Evolutionary conservation across 352 stramenopile genomes (phyloP).

Genomic region (Pythium folliculosum): DNA sequence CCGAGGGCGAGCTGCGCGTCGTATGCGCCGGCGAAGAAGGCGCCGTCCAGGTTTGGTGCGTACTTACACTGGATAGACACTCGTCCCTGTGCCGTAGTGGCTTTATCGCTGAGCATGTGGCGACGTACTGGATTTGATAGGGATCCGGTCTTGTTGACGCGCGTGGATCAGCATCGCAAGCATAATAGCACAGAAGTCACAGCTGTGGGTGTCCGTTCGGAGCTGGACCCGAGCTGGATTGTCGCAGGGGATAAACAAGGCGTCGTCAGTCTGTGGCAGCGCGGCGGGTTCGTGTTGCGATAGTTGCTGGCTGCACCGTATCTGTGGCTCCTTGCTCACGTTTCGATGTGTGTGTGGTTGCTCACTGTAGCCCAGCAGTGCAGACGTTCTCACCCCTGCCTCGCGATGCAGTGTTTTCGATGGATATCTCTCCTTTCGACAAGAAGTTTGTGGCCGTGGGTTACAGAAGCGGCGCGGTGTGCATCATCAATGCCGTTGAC

Average conservation of each 20-base stretch:
- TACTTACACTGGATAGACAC: neutral
- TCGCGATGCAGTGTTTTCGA: slow-evolving; percentile 54
- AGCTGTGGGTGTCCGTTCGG: slow-evolving; percentile 36
- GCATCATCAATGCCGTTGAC: slow-evolving; percentile 47
- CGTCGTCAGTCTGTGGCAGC: slow-evolving; percentile 55
- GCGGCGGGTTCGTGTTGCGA: slow-evolving; percentile 52
- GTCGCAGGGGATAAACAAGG: slow-evolving; percentile 67
- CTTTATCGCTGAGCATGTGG: neutral
- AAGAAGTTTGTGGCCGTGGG: slow-evolving; percentile 63
- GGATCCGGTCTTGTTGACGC: slow-evolving; percentile 44
- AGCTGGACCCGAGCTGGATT: slow-evolving; percentile 45
- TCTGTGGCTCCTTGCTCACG: neutral
- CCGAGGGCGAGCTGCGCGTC: slow-evolving; percentile 36
- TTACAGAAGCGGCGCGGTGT: slow-evolving; percentile 68
- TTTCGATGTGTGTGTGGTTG: neutral
- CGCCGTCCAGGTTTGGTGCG: slow-evolving; percentile 72
- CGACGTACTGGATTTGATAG: slow-evolving; percentile 21
- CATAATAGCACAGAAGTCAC: slow-evolving; percentile 63
- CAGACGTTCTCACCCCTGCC: slow-evolving; percentile 48
- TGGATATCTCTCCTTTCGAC: slow-evolving; percentile 54
- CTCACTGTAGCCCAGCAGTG: slow-evolving; percentile 38
- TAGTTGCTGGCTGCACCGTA: neutral
- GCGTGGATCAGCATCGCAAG: slow-evolving; percentile 70
- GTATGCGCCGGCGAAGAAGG: slow-evolving; percentile 70
- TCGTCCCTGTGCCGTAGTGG: neutral